Evolutionary conservation across 2,329 filamentous ascomycete species (phyloP).

Genomic region (Ceratocystis harringtonii): DNA sequence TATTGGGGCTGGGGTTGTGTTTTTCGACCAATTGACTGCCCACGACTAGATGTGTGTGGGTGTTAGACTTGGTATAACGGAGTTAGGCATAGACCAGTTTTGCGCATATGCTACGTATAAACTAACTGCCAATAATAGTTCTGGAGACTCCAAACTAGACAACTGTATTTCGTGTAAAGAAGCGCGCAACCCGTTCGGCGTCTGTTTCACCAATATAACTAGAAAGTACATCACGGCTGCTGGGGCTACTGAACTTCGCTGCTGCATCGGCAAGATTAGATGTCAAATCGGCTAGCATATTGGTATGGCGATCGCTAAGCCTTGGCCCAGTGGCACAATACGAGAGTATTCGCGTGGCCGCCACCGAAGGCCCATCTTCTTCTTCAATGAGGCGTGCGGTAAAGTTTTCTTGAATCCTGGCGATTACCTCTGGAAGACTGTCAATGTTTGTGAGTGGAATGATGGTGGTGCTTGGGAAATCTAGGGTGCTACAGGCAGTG

Average conservation of each 20-base stretch:
- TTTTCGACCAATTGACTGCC: not conserved
- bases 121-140: not conserved
- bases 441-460: constrained; percentile 28
- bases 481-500: constrained; percentile 19
- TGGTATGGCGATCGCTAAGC: constrained; percentile 21
- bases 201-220: constrained; percentile 24
- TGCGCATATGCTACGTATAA: not conserved
- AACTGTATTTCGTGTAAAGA: constrained; percentile 21
- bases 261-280: constrained; percentile 22
- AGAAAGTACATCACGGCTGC: constrained; percentile 20
- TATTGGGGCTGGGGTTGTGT: too few relatives aligned
- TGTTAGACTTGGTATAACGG: too few relatives aligned
- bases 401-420: constrained; percentile 26
- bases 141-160: not conserved
- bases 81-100: not conserved
- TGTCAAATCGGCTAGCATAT: constrained; percentile 23
- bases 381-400: constrained; percentile 3
- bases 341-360: constrained; percentile 17
- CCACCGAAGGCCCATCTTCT: not conserved
- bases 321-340: constrained; percentile 22
- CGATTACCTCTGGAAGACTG: constrained; percentile 27
- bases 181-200: constrained; percentile 22
- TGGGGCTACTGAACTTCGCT: constrained; percentile 17
- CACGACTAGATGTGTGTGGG: too few relatives aligned
- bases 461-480: constrained; percentile 29